phyloP scores from a whole-genome alignment of 345 rosid genomes.

The Citrus medica region DNA sequence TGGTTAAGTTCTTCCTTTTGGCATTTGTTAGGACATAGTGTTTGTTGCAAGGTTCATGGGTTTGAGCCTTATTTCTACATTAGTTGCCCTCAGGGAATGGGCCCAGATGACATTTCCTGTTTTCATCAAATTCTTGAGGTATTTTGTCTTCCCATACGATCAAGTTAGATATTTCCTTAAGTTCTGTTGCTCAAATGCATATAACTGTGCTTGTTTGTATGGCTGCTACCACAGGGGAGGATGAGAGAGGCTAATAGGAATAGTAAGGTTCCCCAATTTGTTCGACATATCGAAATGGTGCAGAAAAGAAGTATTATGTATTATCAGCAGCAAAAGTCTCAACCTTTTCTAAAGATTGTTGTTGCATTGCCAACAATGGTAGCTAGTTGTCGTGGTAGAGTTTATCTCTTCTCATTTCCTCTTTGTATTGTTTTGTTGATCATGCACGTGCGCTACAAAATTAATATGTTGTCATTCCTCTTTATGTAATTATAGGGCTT shows the following conservation, averaged over 20 bases:
- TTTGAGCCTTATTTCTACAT: slow-evolving; percentile 97
- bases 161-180: not conserved
- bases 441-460: not conserved
- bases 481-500: not conserved
- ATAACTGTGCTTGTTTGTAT: slow-evolving; percentile 1
- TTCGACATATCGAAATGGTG: slow-evolving; percentile 65
- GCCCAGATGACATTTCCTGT: slow-evolving; percentile 79
- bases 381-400: slow-evolving; percentile 78
- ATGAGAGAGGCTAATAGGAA: slow-evolving; percentile 76
- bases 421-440: not conserved
- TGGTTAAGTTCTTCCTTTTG: slow-evolving; percentile 1
- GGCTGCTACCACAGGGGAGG: slow-evolving; percentile 49
- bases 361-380: slow-evolving; percentile 97
- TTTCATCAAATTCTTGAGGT: slow-evolving; percentile 91
- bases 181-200: not conserved
- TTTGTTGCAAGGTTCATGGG: slow-evolving; percentile 93
- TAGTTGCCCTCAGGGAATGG: slow-evolving; percentile 87
- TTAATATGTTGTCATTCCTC: not conserved
- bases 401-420: not conserved
- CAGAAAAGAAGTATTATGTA: slow-evolving; percentile 86
- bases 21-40: slow-evolving; percentile 68
- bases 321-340: slow-evolving; percentile 80
- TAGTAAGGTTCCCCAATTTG: slow-evolving; percentile 54
- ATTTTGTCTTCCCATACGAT: slow-evolving; percentile 11
- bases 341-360: slow-evolving; percentile 82